Base-by-base conservation (phyloP, 2,329 filamentous ascomycete species). In the Colletotrichum paranaense region DNA sequence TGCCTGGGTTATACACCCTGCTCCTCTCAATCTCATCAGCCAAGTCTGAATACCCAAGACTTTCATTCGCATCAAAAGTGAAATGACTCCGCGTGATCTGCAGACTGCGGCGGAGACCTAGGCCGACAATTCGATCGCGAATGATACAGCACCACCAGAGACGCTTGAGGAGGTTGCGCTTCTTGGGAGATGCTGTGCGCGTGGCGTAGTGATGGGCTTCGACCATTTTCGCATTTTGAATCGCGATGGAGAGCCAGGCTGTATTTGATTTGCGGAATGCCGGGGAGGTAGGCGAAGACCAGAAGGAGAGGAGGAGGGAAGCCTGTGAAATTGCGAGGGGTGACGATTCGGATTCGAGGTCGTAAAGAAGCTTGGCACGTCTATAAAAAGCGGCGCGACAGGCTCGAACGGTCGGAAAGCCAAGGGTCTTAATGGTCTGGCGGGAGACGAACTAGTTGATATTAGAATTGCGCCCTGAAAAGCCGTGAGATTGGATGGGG, bases 121-220 rank as follows among this genome's bases (percentile, higher is more conserved):
- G 80, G 4, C 84, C 82, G 30, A 89, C 75, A 22, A 87, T 85
- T 52, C 87, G 83, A 76, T 89, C 88, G 12, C 88, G 85, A 5
- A 89, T 81, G 53, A 89, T 81, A 71, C 87, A 88, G 70, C 86
- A 87, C 87, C 88, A 89, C 87, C 87, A 89, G 8, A 90, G 78
- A 2, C 87, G 81, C 77, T 88, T 89, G 38, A 86, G 81, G 8
- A 82, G 79, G 73, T 83, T 81, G 67, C 83, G 80, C 72, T 83
- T 83, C 74, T 82, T 81, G 11, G 80, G 75, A 57, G 83, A 79
- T 11, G 81, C 74, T 0, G 81, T 80, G 3, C 76, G 81, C 74
- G 77, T 80, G 6, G 76, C 78, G 66, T 86, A 86, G 35, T 84
- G 83, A 56, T 86, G 83, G 1, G 83, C 84, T 53, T 86, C 84